A percentile compares a stretch with the other conserved stretches of the same genome.
These are phyloP conservation scores for Fusarium sulawesiense DNA, from an alignment of 2,329 filamentous ascomycete genomes.

Conservation along the genomic window DNA sequence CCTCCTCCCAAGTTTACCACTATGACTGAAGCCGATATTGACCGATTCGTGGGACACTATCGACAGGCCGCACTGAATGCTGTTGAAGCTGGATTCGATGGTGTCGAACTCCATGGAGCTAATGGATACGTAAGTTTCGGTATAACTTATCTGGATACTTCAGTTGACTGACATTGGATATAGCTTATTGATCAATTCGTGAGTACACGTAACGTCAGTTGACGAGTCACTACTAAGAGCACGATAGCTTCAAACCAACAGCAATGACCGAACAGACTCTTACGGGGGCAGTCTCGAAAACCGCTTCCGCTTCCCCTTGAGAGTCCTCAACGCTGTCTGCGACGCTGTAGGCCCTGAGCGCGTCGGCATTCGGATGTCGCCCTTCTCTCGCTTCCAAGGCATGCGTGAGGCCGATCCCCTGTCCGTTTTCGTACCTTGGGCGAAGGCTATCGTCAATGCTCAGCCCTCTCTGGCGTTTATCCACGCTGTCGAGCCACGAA, in stretches of 20 bases:
- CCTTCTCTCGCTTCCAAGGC: constrained; percentile 70
- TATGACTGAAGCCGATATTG: constrained; percentile 74
- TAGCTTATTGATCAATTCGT: constrained; percentile 67
- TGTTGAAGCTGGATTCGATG: constrained; percentile 75
- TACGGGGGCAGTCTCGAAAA: constrained; percentile 68
- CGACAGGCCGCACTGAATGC: constrained; percentile 65
- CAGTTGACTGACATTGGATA: constrained; percentile 3
- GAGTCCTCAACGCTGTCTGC: constrained; percentile 59
- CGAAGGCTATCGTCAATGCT: constrained; percentile 64
- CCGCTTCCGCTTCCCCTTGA: constrained; percentile 61
- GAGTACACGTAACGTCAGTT: background rate
- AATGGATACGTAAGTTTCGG: constrained; percentile 65
- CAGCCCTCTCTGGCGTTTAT: constrained; percentile 69
- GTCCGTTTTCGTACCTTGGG: constrained; percentile 62
- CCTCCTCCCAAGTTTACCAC: constrained; percentile 51
- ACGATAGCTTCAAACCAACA: constrained; percentile 53
- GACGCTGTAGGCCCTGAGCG: constrained; percentile 62
- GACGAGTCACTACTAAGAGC: background rate
- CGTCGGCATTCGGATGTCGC: constrained; percentile 68
- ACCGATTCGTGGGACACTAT: constrained; percentile 69
- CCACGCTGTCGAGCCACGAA: constrained; percentile 69
- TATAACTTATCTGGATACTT: background rate
- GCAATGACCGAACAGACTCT: constrained; percentile 63
- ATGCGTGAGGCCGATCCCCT: constrained; percentile 72
- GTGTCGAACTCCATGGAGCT: constrained; percentile 70